phyloP scores from a whole-genome alignment of 2,329 filamentous ascomycete species.

The Hypoxylon sp. region DNA sequence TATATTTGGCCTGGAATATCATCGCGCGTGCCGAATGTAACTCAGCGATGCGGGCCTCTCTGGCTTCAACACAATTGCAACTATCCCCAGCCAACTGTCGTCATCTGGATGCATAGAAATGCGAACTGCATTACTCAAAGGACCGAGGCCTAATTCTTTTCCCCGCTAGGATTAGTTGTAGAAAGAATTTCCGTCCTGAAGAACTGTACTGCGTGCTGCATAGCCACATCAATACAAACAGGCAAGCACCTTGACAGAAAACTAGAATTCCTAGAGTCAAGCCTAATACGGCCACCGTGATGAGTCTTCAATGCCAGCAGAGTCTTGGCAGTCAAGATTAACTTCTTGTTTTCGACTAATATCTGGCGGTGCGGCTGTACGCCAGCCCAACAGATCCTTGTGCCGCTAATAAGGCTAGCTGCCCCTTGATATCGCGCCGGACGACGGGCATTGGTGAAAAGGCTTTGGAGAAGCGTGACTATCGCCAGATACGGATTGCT shows the following conservation, averaged over 20 bases:
- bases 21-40: neutral
- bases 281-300: constrained; percentile 11
- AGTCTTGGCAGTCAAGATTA: constrained; percentile 35
- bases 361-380: constrained; percentile 27
- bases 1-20: no score
- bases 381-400: constrained; percentile 28
- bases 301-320: constrained; percentile 7
- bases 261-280: neutral
- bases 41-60: neutral
- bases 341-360: constrained; percentile 18
- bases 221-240: neutral
- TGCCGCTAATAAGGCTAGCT: constrained; percentile 36
- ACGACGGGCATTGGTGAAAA: constrained; percentile 27
- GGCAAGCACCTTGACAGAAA: neutral
- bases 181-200: neutral
- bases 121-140: no score
- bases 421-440: constrained; percentile 24
- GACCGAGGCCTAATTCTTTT: neutral
- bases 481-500: constrained; percentile 6
- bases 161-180: neutral
- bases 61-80: neutral
- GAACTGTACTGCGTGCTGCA: neutral
- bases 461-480: constrained; percentile 12
- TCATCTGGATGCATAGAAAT: neutral
- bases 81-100: neutral